A percentile compares a stretch with the other conserved stretches of the same genome.
Evolutionary conservation across 805 yeast species (phyloP).

Genomic region (Pichia membranifaciens): DNA sequence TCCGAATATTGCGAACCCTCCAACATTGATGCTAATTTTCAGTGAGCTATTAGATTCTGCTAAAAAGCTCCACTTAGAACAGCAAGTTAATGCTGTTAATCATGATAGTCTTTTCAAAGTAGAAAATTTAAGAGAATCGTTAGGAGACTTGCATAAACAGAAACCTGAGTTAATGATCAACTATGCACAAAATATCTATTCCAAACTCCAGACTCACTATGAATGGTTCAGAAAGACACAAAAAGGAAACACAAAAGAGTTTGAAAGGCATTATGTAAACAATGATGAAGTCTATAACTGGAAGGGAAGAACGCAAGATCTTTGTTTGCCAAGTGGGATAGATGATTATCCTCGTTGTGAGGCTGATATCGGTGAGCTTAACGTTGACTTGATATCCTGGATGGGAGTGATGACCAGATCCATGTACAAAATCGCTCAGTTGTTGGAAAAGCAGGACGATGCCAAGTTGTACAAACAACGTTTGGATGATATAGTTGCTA

Average conservation of each 20-base stretch:
- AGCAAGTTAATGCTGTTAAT: conserved; percentile 18
- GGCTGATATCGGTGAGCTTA: conserved; percentile 83
- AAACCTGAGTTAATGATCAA: conserved; percentile 54
- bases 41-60: conserved; percentile 44
- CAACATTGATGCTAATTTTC: conserved; percentile 77
- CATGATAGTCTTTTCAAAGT: conserved; percentile 15
- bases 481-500: conserved; percentile 51
- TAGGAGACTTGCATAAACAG: conserved; percentile 49
- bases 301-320: conserved; percentile 84
- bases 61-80: conserved; percentile 5
- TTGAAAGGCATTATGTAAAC: conserved; percentile 53
- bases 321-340: conserved; percentile 86
- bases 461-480: conserved; percentile 45
- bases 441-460: conserved; percentile 57
- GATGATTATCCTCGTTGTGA: conserved; percentile 93
- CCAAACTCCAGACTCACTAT: conserved; percentile 68
- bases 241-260: conserved; percentile 64
- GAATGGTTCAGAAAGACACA: conserved; percentile 84
- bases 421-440: conserved; percentile 64
- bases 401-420: conserved; percentile 87
- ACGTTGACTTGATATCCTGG: conserved; percentile 90
- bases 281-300: conserved; percentile 72
- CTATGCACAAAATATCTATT: conserved; percentile 65
- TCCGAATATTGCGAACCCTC: conserved; percentile 91
- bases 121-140: conserved; percentile 24